Evolutionary conservation across 306 rosid genomes (phyloP).

Genomic region (Abrus precatorius): DNA sequence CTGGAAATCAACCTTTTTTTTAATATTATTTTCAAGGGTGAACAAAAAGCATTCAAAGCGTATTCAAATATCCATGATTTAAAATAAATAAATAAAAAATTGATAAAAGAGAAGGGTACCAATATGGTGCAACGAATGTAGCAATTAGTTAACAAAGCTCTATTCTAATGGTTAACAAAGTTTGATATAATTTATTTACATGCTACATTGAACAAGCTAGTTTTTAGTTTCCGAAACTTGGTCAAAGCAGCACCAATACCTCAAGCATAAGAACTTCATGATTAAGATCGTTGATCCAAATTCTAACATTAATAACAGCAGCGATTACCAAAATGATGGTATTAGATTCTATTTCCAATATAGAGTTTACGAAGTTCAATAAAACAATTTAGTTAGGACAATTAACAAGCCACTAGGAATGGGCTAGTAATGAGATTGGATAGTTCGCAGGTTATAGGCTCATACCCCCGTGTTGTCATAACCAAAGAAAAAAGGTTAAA

Average conservation of each 20-base stretch:
- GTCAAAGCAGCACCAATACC: neutral
- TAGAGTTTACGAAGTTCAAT: neutral
- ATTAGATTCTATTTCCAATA: constrained; percentile 3
- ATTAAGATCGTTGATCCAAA: constrained; percentile 14
- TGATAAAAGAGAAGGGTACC: constrained; percentile 10
- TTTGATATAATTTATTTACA: too few species aligned
- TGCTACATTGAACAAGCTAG: constrained; percentile 12
- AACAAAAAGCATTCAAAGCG: neutral
- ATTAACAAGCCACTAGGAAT: neutral
- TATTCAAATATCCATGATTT: neutral
- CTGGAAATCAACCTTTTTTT: neutral
- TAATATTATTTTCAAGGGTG: neutral
- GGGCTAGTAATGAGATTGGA: neutral
- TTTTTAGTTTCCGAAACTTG: too few species aligned
- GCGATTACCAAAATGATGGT: neutral
- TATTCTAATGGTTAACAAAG: neutral
- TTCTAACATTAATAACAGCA: constrained; percentile 27
- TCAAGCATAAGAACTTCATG: constrained; percentile 4
- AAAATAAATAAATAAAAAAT: neutral
- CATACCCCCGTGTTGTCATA: neutral
- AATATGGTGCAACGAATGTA: constrained; percentile 4
- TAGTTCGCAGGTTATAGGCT: neutral
- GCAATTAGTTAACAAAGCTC: neutral
- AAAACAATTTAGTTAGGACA: neutral
- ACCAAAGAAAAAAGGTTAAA: neutral